Base-by-base conservation (phyloP, 768 basidiomycete genomes). In the Tubosaeta brunneosetosa region DNA sequence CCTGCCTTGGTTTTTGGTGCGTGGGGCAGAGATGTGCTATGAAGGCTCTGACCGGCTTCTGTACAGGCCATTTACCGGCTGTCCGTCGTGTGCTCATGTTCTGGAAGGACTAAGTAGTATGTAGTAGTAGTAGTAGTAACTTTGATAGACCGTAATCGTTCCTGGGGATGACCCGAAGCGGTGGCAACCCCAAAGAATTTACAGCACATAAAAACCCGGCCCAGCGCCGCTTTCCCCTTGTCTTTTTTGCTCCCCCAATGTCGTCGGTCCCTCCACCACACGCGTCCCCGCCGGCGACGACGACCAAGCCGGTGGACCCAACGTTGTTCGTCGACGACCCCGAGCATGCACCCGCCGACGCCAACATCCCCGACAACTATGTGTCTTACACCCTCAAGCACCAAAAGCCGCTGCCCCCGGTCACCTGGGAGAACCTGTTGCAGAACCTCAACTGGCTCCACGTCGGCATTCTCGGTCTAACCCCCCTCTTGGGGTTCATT, bases 301-400 rank as follows among this genome's bases (percentile, higher is more conserved):
- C 42, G 10, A 33, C 22, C 25, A 54, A 55, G 44, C 49, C 51
- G 3, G 40, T 53, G 6, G 44, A 54, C 38, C 12, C 52, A 1
- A 12, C 32, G 6, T 50, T 47, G 1, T 64, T 64, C 11, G 60
- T 66, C 17, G 61, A 67, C 1, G 55, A 69, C 47, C 63, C 68
- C 6, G 69, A 66, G 0, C 57, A 66, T 26, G 26, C 49, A 7
- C 80, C 79, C 46, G 66, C 70, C 55, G 83, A 84, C 66, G 66
- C 78, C 61, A 77, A 81, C 63, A 83, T 89, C 53, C 85, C 87
- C 14, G 88, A 90, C 70, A 90, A 91, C 75, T 91, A 91, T 62
- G 88, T 91, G 66, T 73, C 83, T 22, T 78, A 86, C 68, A 88
- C 84, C 4, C 77, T 91, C 63, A 81, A 79, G 60, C 83, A 80